A percentile compares a stretch with the other conserved stretches of the same genome.
Evolutionary conservation across 768 basidiomycete species (phyloP).

Genomic region (Ramaria sp.): DNA sequence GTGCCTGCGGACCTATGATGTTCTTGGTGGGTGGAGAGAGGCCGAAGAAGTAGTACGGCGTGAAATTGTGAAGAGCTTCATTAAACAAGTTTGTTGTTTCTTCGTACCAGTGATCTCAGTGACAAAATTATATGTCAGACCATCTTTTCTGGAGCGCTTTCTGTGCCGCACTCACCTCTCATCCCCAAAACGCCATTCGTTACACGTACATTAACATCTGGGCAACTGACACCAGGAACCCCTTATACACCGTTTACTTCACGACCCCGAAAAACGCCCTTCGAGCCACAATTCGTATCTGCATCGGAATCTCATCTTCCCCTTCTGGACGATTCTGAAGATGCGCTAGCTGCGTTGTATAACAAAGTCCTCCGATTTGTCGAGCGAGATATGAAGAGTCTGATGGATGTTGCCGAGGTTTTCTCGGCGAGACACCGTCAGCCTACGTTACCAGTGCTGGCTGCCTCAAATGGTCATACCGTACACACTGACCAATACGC

Average conservation of each 20-base stretch:
- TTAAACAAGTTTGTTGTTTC: conserved; percentile 53
- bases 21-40: conserved; percentile 70
- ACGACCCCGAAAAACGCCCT: conserved; percentile 32
- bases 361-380: conserved; percentile 76
- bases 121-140: conserved; percentile 34
- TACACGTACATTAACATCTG: conserved; percentile 29
- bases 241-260: conserved; percentile 38
- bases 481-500: conserved; percentile 9
- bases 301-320: conserved; percentile 18
- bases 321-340: conserved; percentile 53
- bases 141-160: conserved; percentile 60
- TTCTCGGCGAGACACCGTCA: conserved; percentile 27
- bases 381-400: conserved; percentile 57
- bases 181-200: conserved; percentile 68
- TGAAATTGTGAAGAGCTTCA: conserved; percentile 63
- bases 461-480: conserved; percentile 1
- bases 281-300: conserved; percentile 23
- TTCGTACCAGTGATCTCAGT: not conserved
- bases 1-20: conserved; percentile 71
- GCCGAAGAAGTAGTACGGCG: conserved; percentile 79
- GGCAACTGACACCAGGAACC: conserved; percentile 35
- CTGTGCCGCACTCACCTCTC: conserved; percentile 61
- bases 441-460: conserved; percentile 6
- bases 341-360: conserved; percentile 66
- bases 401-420: conserved; percentile 71